Conservation (phyloP, 257 asterid genomes). For the Verbascum thapsus region DNA sequence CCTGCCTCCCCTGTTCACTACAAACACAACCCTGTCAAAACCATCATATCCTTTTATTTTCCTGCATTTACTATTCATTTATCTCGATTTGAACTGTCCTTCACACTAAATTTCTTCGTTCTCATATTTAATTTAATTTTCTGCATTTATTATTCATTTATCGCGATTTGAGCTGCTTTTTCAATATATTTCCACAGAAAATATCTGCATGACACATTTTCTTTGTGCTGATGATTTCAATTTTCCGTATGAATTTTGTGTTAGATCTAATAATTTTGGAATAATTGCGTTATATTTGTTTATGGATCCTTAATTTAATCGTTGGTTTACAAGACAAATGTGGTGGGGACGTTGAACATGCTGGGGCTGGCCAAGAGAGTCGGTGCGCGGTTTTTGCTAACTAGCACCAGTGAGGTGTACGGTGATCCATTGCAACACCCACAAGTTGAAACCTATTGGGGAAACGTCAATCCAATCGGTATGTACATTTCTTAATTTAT, state of each 20-base stretch:
- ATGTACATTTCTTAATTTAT: neutral
- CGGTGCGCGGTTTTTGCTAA: constrained; percentile 95
- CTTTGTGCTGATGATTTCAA: no score
- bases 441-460: constrained; percentile 97
- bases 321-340: constrained; percentile 89
- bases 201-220: no score
- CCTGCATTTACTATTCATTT: neutral
- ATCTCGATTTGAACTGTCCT: no score
- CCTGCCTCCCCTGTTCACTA: constrained; percentile 99
- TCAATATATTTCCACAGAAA: no score
- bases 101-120: no score
- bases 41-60: constrained; percentile 77
- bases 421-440: constrained; percentile 97
- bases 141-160: no score
- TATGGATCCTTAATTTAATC: constrained; percentile 43
- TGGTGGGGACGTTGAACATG: constrained; percentile 98
- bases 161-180: no score
- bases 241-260: no score
- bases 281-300: neutral
- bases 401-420: constrained; percentile 98
- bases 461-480: constrained; percentile 98
- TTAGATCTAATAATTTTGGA: constrained; percentile 1
- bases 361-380: constrained; percentile 97
- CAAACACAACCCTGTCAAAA: constrained; percentile 95
- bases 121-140: no score